phyloP scores from a whole-genome alignment of 768 basidiomycete genomes.

The Lentinula boryana region DNA sequence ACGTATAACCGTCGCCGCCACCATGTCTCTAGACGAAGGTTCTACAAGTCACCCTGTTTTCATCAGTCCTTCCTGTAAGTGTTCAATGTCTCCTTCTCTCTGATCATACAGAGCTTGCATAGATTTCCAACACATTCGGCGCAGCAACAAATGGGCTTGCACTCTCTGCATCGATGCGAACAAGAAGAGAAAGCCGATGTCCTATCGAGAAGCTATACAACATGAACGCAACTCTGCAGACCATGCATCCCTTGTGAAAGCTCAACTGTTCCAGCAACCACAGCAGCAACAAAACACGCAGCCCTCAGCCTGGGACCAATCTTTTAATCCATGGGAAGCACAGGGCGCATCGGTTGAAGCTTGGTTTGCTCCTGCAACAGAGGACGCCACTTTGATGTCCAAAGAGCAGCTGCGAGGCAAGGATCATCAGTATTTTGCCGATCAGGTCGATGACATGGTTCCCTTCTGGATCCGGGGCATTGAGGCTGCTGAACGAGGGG shows the following conservation, averaged over 20 bases:
- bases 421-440: slow-evolving; percentile 22
- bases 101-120: background rate
- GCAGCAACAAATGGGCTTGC: background rate
- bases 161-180: background rate
- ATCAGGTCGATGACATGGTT: slow-evolving; percentile 42
- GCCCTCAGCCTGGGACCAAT: background rate
- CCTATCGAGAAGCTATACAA: slow-evolving; percentile 15
- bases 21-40: background rate
- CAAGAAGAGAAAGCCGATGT: slow-evolving; percentile 9
- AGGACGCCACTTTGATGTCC: slow-evolving; percentile 14
- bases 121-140: background rate
- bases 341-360: background rate
- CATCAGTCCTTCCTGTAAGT: background rate
- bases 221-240: slow-evolving; percentile 19
- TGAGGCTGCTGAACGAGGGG: slow-evolving; percentile 39
- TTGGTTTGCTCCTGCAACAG: slow-evolving; percentile 7
- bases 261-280: background rate
- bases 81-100: background rate
- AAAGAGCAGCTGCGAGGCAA: slow-evolving; percentile 1
- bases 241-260: slow-evolving; percentile 5
- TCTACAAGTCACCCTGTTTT: background rate
- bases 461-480: slow-evolving; percentile 50
- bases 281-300: background rate
- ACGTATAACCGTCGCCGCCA: background rate
- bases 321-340: background rate